Evolutionary conservation across 2,329 filamentous ascomycete species (phyloP), one percentile per base, ranked within the genome.

Genomic region (Alternaria sp.): DNA sequence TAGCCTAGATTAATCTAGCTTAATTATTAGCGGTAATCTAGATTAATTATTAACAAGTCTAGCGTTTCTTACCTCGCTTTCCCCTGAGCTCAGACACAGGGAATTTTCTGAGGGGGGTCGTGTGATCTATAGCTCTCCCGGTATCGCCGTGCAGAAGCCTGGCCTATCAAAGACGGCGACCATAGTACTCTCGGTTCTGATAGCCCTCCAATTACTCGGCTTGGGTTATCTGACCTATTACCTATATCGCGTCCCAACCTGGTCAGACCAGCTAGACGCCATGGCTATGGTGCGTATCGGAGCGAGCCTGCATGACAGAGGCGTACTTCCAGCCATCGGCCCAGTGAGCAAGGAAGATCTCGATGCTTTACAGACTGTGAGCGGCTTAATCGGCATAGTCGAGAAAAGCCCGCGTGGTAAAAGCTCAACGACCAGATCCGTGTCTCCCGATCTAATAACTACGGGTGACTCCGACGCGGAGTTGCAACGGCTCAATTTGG

Each of bases 141-240:
- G 49, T 9, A 1, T 15, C 17, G 30, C 26, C 3, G 3, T 52
- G 0, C 9, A 19, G 23, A 52, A 2, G 28, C 49, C 49, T 15
- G 7, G 40, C 6, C 11, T 52, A 6, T 23, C 49, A n/a, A 23
- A 9, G 0, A 3, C 1, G 3, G 13, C 49, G 0, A 1, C 12
- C 0, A 23, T 36, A 4, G 7, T 32, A 32, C n/a, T 52, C 1
- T 36, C 28, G 11, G 5, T 40, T 3, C 5, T 17, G 6, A 30
- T 52, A 19, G 13, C 1, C 8, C 11, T 52, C 1, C 49, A 52
- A 10, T 11, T 23, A 10, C 19, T 52, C 17, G 19, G 15, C 28
- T 3, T 52, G 8, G 4, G 6, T 3, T 52, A 15, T n/a, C 5
- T 52, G 6, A 3, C 19, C 3, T 52, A 23, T n/a, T 52, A 36